These are phyloP conservation scores for Calonectria crousiana DNA, from an alignment of 2,329 filamentous ascomycete genomes.

Conservation along the genomic window DNA sequence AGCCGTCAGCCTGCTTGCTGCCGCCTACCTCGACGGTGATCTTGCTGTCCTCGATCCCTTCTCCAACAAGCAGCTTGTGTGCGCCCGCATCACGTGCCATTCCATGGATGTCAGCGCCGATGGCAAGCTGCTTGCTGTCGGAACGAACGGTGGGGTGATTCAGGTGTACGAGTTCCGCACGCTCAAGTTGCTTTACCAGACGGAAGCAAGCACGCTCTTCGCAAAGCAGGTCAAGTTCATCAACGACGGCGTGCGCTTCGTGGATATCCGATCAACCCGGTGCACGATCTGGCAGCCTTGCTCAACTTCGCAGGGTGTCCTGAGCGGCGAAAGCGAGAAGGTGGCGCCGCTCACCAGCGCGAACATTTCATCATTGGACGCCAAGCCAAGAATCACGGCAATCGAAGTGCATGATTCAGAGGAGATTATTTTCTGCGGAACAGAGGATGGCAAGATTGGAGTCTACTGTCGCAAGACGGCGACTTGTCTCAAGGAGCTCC, in stretches of 20 bases:
- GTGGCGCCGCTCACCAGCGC: conserved; percentile 34
- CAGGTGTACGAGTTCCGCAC: conserved; percentile 47
- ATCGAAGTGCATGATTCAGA: conserved; percentile 41
- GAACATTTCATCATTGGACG: conserved; percentile 40
- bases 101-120: conserved; percentile 47
- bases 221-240: conserved; percentile 49
- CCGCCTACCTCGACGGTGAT: conserved; percentile 48
- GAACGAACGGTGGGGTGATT: conserved; percentile 40
- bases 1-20: conserved; percentile 44
- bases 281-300: conserved; percentile 54
- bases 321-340: conserved; percentile 44
- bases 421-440: conserved; percentile 50
- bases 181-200: conserved; percentile 37
- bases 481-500: conserved; percentile 39
- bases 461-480: conserved; percentile 42
- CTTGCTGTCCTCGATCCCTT: conserved; percentile 48
- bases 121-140: conserved; percentile 46
- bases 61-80: conserved; percentile 39
- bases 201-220: conserved; percentile 30
- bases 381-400: conserved; percentile 45
- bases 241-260: conserved; percentile 47
- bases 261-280: conserved; percentile 50
- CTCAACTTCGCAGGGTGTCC: conserved; percentile 40
- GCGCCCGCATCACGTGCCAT: conserved; percentile 45
- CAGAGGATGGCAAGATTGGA: conserved; percentile 50